phyloP scores from a whole-genome alignment of 768 basidiomycete genomes.

The Lactarius deliciosus region DNA sequence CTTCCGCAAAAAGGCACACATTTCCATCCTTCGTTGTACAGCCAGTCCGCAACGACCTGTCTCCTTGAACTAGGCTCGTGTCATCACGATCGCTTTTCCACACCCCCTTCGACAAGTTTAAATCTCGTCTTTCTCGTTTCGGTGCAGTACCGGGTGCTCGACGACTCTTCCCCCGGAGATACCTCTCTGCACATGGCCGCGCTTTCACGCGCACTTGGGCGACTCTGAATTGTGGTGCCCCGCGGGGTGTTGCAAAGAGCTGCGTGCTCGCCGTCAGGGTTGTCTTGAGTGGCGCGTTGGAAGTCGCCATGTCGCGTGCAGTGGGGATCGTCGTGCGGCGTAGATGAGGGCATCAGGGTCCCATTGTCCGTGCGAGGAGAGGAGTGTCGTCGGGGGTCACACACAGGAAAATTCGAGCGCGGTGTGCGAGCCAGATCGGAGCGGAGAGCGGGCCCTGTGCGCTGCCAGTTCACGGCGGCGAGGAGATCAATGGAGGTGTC shows the following conservation, averaged over 20 bases:
- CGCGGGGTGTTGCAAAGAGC: conserved; percentile 27
- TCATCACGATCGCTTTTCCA: conserved; percentile 13
- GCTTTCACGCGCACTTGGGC: conserved; percentile 11
- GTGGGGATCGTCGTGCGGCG: conserved; percentile 12
- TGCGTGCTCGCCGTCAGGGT: conserved; percentile 23
- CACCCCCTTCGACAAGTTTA: conserved; percentile 6
- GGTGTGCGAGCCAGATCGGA: conserved; percentile 11
- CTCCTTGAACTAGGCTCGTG: conserved; percentile 22
- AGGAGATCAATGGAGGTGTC: conserved; percentile 9
- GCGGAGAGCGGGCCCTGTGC: conserved; percentile 26
- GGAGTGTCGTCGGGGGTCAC: conserved; percentile 15
- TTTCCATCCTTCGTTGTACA: conserved; percentile 8
- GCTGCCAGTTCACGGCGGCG: conserved; percentile 6
- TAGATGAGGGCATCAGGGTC: conserved; percentile 12
- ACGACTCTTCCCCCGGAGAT: conserved; percentile 5
- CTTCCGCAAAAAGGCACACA: conserved; percentile 12
- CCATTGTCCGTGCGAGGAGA: background rate
- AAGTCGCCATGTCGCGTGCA: conserved; percentile 20
- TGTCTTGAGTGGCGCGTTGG: conserved; percentile 13
- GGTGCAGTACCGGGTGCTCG: conserved; percentile 2
- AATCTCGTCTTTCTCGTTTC: background rate
- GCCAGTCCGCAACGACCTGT: conserved; percentile 18
- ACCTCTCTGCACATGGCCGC: conserved; percentile 14
- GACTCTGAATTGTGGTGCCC: conserved; percentile 17
- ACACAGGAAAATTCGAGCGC: conserved; percentile 12